Evolutionary conservation across 345 rosid species (phyloP).

Genomic region (Anacardium occidentale): DNA sequence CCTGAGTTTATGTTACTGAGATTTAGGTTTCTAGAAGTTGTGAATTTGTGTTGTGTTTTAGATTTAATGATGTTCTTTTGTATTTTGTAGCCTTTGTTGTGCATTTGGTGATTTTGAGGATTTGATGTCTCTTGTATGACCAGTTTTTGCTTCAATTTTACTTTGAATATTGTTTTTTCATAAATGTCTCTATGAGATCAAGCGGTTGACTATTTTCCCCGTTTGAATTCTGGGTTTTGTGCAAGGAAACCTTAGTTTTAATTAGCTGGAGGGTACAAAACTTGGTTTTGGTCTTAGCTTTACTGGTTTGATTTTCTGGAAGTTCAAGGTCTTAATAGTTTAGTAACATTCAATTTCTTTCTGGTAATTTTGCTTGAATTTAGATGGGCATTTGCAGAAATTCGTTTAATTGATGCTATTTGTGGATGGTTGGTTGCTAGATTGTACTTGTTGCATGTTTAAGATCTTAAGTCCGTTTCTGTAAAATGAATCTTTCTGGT

Average conservation of each 20-base stretch:
- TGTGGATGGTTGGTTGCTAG: not conserved
- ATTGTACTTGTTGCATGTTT: not conserved
- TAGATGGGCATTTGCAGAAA: not conserved
- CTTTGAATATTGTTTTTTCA: not conserved
- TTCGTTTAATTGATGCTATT: not conserved
- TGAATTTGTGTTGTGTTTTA: not conserved
- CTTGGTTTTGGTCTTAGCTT: not conserved
- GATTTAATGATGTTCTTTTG: constrained; percentile 5
- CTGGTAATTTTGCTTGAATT: constrained; percentile 5
- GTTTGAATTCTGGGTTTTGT: constrained; percentile 1
- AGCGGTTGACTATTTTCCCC: not conserved
- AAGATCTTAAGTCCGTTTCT: not conserved
- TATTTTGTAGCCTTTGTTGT: too few relatives aligned
- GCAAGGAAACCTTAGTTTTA: not conserved
- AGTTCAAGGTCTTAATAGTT: not conserved
- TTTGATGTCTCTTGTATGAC: not conserved
- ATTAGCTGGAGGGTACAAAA: not conserved
- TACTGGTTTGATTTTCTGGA: not conserved
- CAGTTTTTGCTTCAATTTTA: not conserved
- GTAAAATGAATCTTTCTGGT: not conserved
- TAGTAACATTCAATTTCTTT: too few relatives aligned
- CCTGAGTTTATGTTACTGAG: too few relatives aligned
- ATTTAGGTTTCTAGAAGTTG: constrained; percentile 12
- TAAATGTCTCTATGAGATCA: not conserved
- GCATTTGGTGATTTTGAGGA: not conserved